phyloP scores from a whole-genome alignment of 176 grass and related monocot species.

The Chrysopogon serrulatus region DNA sequence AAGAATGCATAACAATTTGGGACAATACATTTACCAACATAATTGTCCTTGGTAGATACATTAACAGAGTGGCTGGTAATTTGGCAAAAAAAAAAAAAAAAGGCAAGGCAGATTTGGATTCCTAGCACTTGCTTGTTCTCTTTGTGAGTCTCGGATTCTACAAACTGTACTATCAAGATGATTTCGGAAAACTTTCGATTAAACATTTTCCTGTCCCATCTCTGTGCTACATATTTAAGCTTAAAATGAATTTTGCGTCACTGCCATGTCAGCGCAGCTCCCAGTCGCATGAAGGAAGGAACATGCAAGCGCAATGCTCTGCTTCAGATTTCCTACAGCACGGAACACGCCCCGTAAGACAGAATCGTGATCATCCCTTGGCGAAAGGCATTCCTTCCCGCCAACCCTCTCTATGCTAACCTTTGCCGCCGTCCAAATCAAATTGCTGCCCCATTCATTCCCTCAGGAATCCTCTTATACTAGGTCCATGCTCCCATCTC shows the following conservation, averaged over 20 bases:
- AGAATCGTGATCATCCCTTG: slow-evolving; percentile 50
- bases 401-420: background rate
- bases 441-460: background rate
- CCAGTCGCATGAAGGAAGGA: background rate
- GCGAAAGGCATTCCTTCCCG: slow-evolving; percentile 70
- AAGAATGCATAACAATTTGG: too few species aligned
- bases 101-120: too few species aligned
- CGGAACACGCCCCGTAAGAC: background rate
- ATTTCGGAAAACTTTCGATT: too few species aligned
- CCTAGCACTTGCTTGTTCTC: too few species aligned
- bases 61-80: too few species aligned
- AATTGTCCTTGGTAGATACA: too few species aligned
- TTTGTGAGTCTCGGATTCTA: too few species aligned
- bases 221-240: too few species aligned
- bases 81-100: too few species aligned
- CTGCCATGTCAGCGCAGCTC: background rate
- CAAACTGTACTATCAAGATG: too few species aligned
- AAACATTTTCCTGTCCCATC: too few species aligned
- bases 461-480: background rate
- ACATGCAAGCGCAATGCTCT: background rate
- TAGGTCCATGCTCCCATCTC: background rate
- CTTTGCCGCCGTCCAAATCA: background rate
- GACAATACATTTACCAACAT: too few species aligned
- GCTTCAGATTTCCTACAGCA: background rate
- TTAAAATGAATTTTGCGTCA: background rate